Evolutionary conservation across 345 rosid genomes (phyloP).

Genomic region (Melastoma malabathricum): DNA sequence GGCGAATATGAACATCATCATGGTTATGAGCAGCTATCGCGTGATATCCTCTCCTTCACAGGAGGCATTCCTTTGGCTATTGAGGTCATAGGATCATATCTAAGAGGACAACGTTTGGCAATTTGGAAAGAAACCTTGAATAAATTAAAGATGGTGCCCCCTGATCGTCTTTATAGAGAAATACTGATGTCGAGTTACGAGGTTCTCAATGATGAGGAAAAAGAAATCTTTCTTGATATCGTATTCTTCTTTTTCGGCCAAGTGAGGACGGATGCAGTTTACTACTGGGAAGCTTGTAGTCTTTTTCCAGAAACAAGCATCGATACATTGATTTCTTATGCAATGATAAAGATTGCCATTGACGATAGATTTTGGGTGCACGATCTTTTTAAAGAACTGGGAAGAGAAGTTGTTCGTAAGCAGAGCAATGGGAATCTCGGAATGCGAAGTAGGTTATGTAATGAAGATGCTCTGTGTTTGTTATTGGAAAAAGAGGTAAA

Average conservation of each 20-base stretch:
- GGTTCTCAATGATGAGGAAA: constrained; percentile 5
- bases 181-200: background rate
- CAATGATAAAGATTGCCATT: constrained; percentile 1
- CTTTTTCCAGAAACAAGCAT: constrained; percentile 2
- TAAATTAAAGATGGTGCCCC: background rate
- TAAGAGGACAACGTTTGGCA: background rate
- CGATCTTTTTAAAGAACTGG: constrained; percentile 5
- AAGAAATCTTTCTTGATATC: constrained; percentile 4
- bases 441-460: background rate
- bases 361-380: background rate
- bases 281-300: constrained; percentile 2
- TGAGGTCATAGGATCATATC: background rate
- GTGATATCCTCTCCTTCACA: constrained; percentile 1
- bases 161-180: background rate
- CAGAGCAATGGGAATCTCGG: background rate
- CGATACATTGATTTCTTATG: background rate
- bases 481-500: no score
- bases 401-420: constrained; percentile 1
- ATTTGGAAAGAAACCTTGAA: constrained; percentile 3
- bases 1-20: background rate
- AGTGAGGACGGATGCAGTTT: background rate
- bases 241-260: background rate
- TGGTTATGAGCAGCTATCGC: background rate
- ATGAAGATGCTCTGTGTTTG: background rate
- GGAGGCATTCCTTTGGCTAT: constrained; percentile 5